Evolutionary conservation across 441 rosid genomes (phyloP), one percentile per base, ranked within the genome.

Genomic region (Aquilaria agallochum): DNA sequence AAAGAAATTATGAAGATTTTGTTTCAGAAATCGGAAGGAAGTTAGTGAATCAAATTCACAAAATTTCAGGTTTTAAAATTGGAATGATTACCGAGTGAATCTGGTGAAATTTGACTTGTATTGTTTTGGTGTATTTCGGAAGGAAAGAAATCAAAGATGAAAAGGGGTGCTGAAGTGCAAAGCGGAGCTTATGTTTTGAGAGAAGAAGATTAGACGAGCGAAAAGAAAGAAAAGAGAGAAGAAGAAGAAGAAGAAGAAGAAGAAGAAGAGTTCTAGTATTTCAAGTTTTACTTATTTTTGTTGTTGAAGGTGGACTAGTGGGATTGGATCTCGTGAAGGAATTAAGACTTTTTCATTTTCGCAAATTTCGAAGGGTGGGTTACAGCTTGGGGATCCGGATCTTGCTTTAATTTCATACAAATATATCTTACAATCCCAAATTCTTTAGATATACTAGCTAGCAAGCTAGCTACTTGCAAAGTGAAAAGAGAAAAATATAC

Each of bases 261-360:
- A 58, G 53, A 27, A 59, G 52, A 68, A 61, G 6, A 34, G 56
- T 11, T n/a, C 32, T 11, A 31, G 14, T 44, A 46, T 45, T 47
- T 54, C 27, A 20, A 20, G 27, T 20, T 20, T 20, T 20, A 20
- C 27, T 20, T 20, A 20, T 20, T 20, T 20, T 20, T 20, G 42
- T 27, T 50, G 68, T 42, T 31, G 53, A 64, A 55, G 61, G 50
- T 15, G 40, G 60, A 33, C 49, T 67, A 69, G 62, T 63, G 73
- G 79, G 79, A 81, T 89, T 83, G 96, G 96, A 87, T 87, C 96
- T 81, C 85, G 94, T 78, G 91, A 81, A 74, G 75, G 52, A 33
- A 36, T 56, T 56, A 72, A 78, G 76, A 68, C 68, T 71, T 75
- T 20, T 70, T 67, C 68, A 50, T 59, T 72, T 72, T 84, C 74